Conservation (phyloP, 176 grass and related monocot genomes). For the Thalia dealbata region DNA sequence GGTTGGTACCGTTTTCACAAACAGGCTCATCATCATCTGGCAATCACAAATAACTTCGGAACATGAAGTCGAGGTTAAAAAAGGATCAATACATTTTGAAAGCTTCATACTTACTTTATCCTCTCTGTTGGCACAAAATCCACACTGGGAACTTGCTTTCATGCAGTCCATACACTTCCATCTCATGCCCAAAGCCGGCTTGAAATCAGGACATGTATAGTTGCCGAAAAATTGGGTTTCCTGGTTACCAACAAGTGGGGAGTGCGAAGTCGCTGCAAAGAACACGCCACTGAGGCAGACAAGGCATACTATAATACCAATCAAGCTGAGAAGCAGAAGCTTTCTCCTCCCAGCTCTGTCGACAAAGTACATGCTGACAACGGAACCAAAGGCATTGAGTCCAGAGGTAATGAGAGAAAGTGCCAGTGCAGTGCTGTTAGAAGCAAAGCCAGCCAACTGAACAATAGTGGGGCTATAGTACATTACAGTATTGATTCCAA, state of each 20-base stretch:
- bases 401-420: slow-evolving; percentile 87
- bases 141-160: slow-evolving; percentile 52
- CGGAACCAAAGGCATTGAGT: slow-evolving; percentile 65
- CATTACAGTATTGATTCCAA: slow-evolving; percentile 97
- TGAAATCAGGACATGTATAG: slow-evolving; percentile 49
- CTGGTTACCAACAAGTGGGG: slow-evolving; percentile 35
- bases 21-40: too few relatives aligned
- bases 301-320: slow-evolving; percentile 62
- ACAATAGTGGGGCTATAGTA: slow-evolving; percentile 98
- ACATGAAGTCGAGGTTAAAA: too few relatives aligned
- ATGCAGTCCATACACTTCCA: slow-evolving; percentile 80
- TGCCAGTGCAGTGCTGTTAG: slow-evolving; percentile 69
- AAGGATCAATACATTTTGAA: background rate
- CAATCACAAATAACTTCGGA: too few relatives aligned
- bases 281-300: slow-evolving; percentile 55
- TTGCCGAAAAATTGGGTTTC: slow-evolving; percentile 46
- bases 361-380: slow-evolving; percentile 92
- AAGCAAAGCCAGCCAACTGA: slow-evolving; percentile 74
- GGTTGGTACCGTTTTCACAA: background rate
- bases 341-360: slow-evolving; percentile 58
- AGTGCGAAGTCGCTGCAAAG: slow-evolving; percentile 40
- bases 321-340: slow-evolving; percentile 71
- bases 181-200: slow-evolving; percentile 7
- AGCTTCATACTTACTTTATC: slow-evolving; percentile 38
- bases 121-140: slow-evolving; percentile 60